Percentiles rank a stretch among this genome's conserved stretches.
phyloP scores from a whole-genome alignment of 495 filamentous ascomycete genomes.

The Penicillium pancosmium region DNA sequence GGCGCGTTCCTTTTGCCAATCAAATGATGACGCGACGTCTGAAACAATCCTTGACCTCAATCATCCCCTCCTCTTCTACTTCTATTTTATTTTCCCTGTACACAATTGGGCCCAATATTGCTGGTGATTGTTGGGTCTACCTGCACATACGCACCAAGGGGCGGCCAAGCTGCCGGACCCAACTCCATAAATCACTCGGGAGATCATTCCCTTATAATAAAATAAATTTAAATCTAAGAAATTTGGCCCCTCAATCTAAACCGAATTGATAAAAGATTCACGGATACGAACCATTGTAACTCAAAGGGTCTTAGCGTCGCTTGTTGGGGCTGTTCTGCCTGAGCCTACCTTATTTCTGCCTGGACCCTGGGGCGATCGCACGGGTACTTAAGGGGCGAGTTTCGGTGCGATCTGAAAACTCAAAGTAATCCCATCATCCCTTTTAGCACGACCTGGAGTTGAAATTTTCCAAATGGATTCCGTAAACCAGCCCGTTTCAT shows the following conservation, averaged over 20 bases:
- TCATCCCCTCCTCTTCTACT: neutral
- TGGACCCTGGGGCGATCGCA: neutral
- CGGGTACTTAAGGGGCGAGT: neutral
- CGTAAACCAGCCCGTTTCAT: neutral
- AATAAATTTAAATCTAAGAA: neutral
- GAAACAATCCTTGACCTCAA: neutral
- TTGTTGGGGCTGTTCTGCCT: neutral
- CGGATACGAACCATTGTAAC: neutral
- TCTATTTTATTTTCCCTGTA: neutral
- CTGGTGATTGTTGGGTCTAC: conserved; percentile 2
- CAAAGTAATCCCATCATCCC: too few relatives aligned
- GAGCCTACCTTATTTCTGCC: neutral
- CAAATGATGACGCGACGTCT: too few relatives aligned
- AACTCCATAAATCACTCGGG: neutral
- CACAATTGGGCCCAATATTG: neutral
- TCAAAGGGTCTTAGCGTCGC: neutral
- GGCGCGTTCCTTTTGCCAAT: conserved; percentile 17
- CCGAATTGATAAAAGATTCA: too few relatives aligned
- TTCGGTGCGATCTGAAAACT: neutral
- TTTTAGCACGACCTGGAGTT: too few relatives aligned
- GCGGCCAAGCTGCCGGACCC: neutral
- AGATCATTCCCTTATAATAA: neutral
- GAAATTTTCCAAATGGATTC: neutral
- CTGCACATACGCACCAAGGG: neutral
- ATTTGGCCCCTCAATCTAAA: too few relatives aligned